Conservation (phyloP, 2,329 filamentous ascomycete genomes). For the Microsporum audouinii region DNA sequence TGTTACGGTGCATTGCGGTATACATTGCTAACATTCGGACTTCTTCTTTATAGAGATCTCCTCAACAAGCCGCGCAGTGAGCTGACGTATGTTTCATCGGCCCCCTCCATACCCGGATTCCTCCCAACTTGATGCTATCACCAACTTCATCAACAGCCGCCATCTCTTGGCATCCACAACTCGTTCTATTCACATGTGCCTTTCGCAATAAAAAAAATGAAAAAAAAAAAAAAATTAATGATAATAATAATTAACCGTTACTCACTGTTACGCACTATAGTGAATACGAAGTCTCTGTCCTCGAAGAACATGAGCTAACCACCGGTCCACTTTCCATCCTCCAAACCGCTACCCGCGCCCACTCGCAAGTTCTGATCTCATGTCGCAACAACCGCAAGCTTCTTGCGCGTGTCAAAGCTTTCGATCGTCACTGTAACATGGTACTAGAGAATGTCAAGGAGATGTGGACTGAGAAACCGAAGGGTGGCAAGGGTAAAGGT, state of each 20-base stretch:
- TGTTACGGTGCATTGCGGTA: not conserved
- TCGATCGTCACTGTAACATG: slow-evolving; percentile 99
- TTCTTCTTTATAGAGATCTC: slow-evolving; percentile 54
- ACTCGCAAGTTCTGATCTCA: slow-evolving; percentile 92
- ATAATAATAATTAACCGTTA: slow-evolving; percentile 15
- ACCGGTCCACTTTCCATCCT: slow-evolving; percentile 81
- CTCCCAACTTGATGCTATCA: slow-evolving; percentile 9
- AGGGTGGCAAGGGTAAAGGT: slow-evolving; percentile 77
- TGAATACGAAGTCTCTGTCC: slow-evolving; percentile 79
- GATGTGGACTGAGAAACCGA: slow-evolving; percentile 97
- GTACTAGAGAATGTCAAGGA: slow-evolving; percentile 94
- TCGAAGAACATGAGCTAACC: slow-evolving; percentile 69
- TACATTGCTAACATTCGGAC: not conserved
- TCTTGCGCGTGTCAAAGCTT: slow-evolving; percentile 92
- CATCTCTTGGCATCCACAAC: slow-evolving; percentile 10
- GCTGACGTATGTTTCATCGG: slow-evolving; percentile 59
- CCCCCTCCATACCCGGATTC: not conserved
- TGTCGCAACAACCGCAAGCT: slow-evolving; percentile 98
- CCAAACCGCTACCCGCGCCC: slow-evolving; percentile 87
- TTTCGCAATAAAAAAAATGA: not conserved
- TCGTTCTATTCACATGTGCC: slow-evolving; percentile 10
- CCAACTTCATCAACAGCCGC: not conserved
- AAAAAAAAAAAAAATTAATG: not conserved
- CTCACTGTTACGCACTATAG: slow-evolving; percentile 34
- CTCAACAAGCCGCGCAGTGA: slow-evolving; percentile 79